Base-by-base conservation (phyloP, 169 alveolate species). In the Cryptosporidium ryanae region DNA sequence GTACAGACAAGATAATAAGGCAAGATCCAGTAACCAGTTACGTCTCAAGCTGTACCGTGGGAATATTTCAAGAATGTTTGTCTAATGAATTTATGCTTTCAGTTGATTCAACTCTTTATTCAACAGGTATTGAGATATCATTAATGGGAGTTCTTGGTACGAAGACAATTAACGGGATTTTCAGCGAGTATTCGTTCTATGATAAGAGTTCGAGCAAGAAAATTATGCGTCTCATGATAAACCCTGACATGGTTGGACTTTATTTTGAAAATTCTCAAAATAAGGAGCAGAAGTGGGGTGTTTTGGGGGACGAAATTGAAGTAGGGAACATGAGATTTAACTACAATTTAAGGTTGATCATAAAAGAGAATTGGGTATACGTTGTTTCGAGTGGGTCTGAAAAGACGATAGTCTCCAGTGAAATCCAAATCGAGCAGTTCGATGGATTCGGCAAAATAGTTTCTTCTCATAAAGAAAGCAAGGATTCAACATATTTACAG, bases 161-260 rank as follows among this genome's bases (percentile, higher is more conserved):
- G 5, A 59, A 59, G 8, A 59, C 84, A 18, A 34, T 12, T 4
- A 76, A 76, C 3, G 84, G 84, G 17, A 43, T 76, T 18, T 76
- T 76, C 44, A 31, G 17, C 17, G 71, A 76, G 25, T 38, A 55
- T 38, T 1, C 61, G 8, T 76, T 76, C 13, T 61, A 76, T 34
- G 84, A 76, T 59, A 76, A 55, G 17, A 46, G 59, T 15, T 57
- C 63, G n/a, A 25, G 64, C 10, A 34, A 13, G 17, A 61, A 59
- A 34, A 12, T 76, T 0, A 32, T 76, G 17, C 21, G 57, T 59
- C n/a, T 76, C 2, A 21, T 76, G 31, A 46, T 76, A 7, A 76
- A 55, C 23, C 76, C 84, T 10, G 76, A 76, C 13, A 59, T 61
- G 68, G 21, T 76, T 44, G 84, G 84, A 7, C 34, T 76, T 4